These are phyloP conservation scores for Agroathelia rolfsii DNA, from an alignment of 1,284 basidiomycete species.

Conservation along the genomic window DNA sequence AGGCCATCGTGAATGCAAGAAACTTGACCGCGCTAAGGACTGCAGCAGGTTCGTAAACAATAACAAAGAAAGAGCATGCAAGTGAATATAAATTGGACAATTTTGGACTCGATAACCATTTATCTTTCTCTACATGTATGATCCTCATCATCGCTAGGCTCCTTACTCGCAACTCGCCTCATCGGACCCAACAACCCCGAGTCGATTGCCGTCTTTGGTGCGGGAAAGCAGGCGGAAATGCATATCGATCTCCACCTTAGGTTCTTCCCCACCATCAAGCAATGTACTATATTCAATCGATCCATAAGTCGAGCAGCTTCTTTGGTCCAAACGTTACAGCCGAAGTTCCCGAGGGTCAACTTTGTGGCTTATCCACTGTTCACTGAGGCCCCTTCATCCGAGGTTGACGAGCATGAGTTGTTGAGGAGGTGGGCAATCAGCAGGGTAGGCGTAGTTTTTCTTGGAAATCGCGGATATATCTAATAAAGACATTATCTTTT, in stretches of 20 bases:
- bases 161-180: constrained; percentile 55
- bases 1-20: constrained; percentile 69
- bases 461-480: too few relatives aligned
- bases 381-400: constrained; percentile 11
- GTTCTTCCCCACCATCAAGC: constrained; percentile 43
- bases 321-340: constrained; percentile 32
- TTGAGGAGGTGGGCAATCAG: constrained; percentile 12
- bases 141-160: constrained; percentile 35
- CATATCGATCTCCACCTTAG: constrained; percentile 59
- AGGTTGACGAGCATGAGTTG: constrained; percentile 9
- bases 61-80: background rate
- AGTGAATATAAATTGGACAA: background rate
- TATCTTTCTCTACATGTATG: background rate
- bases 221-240: constrained; percentile 58
- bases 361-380: constrained; percentile 16
- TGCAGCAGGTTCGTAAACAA: constrained; percentile 52
- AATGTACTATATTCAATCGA: constrained; percentile 59
- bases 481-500: constrained; percentile 12
- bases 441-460: constrained; percentile 15
- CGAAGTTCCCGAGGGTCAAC: constrained; percentile 28
- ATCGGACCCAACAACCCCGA: constrained; percentile 33
- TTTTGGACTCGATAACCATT: background rate
- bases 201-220: constrained; percentile 61
- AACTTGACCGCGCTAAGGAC: constrained; percentile 71
- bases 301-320: constrained; percentile 39